These are phyloP conservation scores for Teratosphaeria zuluensis DNA, from an alignment of 2,329 filamentous ascomycete species.

Conservation along the genomic window DNA sequence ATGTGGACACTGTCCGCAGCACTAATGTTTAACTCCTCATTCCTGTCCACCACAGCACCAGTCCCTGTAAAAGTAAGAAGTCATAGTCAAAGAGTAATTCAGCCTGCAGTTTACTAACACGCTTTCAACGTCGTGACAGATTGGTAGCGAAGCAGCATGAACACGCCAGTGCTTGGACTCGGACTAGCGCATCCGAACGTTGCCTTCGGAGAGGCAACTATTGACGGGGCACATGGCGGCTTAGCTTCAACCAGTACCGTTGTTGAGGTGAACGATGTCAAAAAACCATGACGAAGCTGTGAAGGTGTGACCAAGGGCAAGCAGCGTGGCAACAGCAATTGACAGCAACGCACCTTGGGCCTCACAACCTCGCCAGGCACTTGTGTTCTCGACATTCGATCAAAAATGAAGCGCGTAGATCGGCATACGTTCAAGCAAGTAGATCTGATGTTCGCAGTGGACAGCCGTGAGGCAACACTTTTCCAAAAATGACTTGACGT, in stretches of 20 bases:
- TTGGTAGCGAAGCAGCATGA: background rate
- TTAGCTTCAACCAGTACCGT: background rate
- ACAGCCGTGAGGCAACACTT: too few relatives aligned
- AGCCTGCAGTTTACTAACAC: too few relatives aligned
- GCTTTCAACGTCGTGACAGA: background rate
- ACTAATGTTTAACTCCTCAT: too few relatives aligned
- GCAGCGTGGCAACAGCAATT: background rate
- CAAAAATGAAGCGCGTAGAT: too few relatives aligned
- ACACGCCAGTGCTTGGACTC: background rate
- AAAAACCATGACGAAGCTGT: background rate
- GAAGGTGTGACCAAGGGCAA: background rate
- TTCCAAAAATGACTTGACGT: too few relatives aligned
- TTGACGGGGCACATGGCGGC: background rate
- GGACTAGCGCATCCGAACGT: background rate
- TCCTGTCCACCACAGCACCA: too few relatives aligned
- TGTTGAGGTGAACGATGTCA: background rate
- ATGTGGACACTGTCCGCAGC: too few relatives aligned
- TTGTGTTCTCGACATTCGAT: too few relatives aligned
- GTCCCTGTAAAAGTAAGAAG: too few relatives aligned
- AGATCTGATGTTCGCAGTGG: too few relatives aligned
- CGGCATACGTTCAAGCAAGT: too few relatives aligned
- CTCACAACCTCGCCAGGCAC: background rate
- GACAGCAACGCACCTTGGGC: background rate
- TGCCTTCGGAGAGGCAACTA: background rate
- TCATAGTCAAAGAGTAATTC: too few relatives aligned